phyloP scores from a whole-genome alignment of 129 eudicot genomes.

The Rutidosis leptorrhynchoides region DNA sequence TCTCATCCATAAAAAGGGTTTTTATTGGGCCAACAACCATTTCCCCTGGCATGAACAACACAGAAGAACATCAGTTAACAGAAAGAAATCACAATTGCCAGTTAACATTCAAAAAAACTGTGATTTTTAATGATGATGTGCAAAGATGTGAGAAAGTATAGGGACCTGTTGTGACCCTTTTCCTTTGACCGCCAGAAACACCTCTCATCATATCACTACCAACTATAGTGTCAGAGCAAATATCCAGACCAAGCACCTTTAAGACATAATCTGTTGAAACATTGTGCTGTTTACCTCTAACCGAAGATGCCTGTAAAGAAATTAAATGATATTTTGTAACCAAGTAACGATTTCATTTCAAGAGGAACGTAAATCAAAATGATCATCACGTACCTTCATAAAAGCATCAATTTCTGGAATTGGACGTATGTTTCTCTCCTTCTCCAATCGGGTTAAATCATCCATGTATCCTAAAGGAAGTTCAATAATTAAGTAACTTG shows the following conservation, averaged over 20 bases:
- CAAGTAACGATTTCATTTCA: background rate
- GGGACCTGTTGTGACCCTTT: conserved; percentile 91
- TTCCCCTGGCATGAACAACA: conserved; percentile 67
- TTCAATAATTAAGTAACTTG: no score
- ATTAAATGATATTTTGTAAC: conserved; percentile 14
- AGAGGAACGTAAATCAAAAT: conserved; percentile 8
- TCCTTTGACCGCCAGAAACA: conserved; percentile 89
- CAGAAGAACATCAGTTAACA: no score
- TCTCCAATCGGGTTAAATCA: conserved; percentile 62
- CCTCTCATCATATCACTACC: conserved; percentile 92
- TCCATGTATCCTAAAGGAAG: conserved; percentile 50
- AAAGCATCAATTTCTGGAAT: conserved; percentile 80
- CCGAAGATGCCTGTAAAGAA: conserved; percentile 82
- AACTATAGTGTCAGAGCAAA: conserved; percentile 74
- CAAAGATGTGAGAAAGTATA: background rate
- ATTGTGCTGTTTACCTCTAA: conserved; percentile 71
- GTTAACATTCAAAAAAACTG: no score
- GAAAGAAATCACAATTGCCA: background rate
- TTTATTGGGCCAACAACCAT: conserved; percentile 92
- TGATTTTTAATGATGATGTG: no score
- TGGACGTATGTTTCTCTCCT: conserved; percentile 66
- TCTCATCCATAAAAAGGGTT: conserved; percentile 92
- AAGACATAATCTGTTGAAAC: conserved; percentile 76
- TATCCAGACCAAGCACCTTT: conserved; percentile 90
- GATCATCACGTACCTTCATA: conserved; percentile 61